Base-by-base conservation (phyloP, 352 stramenopile genomes). In the Blastocystis hominis region DNA sequence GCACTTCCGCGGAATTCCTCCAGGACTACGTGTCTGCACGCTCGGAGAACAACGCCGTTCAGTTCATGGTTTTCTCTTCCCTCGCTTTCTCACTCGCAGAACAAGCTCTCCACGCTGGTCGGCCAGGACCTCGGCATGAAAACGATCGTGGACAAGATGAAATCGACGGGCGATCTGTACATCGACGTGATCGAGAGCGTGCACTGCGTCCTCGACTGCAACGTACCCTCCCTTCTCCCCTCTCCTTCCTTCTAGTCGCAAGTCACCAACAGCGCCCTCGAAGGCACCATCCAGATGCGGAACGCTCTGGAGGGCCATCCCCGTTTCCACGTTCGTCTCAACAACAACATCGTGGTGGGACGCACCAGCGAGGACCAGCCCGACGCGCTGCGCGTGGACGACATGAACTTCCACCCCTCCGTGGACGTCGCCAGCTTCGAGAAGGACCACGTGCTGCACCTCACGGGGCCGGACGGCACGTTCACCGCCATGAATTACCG, bases 401-500 rank as follows among this genome's bases (percentile, higher is more conserved):
- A 78, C 42, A 78, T 78, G 68, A 78, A 78, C 68, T 78, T 55
- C 50, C 68, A 78, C 36, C 68, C 68, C 9, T 78, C 68, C 36
- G 68, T 78, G 68, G 68, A 78, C 42, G 68, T 78, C 36, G 68
- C 34, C 36, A 9, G 36, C 30, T 78, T 78, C 68, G 68, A 78
- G 68, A 56, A 78, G 50, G 68, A 78, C 7, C 68, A 78, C 50
- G 38, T 56, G 15, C 68, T 78, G 20, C 68, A 78, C 50, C 30
- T 78, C 40, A 56, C 68, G 42, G 68, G 68, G 13, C 68, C 68
- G 20, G 68, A 78, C 9, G 75, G 75, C 46, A 42, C 40, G 20
- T 86, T 75, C 46, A 86, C 62, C 20, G 24, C 40, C 34, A 86
- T 86, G 75, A 86, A 86, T 24, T 86, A 86, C 38, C 55, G 75